Base-by-base conservation (phyloP, 495 filamentous ascomycete genomes). In the Hypoxylon lenormandii region DNA sequence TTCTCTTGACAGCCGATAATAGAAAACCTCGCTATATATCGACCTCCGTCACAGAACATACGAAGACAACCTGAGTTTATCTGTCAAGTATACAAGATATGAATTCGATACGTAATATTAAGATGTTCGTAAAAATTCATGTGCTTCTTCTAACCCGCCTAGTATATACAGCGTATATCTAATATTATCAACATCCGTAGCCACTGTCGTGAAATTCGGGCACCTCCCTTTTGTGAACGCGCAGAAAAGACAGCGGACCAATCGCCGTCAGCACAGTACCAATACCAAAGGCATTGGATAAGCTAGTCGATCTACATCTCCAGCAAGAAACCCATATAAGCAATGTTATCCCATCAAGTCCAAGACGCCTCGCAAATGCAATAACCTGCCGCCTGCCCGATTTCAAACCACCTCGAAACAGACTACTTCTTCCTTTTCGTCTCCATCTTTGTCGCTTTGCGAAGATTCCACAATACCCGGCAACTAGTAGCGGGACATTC, bases 401-500 rank as follows among this genome's bases (percentile, higher is more conserved):
- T 40, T 55, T 60, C 42, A 70, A 19, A 52, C 43, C 36, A 42
- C 33, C 54, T 70, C 60, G 37, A 54, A 57, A 45, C 18, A 64
- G 26, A 59, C 48, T 16, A 66, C 18, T 5, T 54, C 57, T 37
- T 23, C 47, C 11, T 66, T 59, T 36, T 50, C 47, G 23, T 12
- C 51, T 28, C 40, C 53, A 28, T 49, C 57, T 38, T 63, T 52
- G 21, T 49, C 42, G 30, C 33, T 30, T 21, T 65, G 36, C 1
- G 53, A 60, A 47, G 22, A 66, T 52, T 67, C 63, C 42, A 26
- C 49, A 33, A 72, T 61, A 28, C 73, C 56, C 13, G 54, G 58
- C 22, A 64, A 55, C 74, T 76, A 76, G 52, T 74, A 76, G 56
- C 74, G 74, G 60, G 74, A 76, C 45, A 45, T 66, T 33, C 81